Base-by-base conservation (phyloP, 2,329 filamentous ascomycete genomes). In the Penicillium sp. region DNA sequence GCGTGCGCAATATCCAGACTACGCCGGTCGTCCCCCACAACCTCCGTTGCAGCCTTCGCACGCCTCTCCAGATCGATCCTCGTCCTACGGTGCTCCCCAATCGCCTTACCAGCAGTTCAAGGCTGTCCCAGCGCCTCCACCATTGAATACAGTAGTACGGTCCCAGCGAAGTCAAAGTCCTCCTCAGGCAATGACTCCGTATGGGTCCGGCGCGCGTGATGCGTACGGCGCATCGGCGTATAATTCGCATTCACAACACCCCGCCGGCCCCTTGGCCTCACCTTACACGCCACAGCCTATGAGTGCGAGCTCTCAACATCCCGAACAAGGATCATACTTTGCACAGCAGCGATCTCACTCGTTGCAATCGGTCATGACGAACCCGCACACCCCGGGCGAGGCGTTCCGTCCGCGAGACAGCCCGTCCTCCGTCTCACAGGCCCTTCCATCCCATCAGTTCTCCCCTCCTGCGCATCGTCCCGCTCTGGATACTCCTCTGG, bases 401-500 rank as follows among this genome's bases (percentile, higher is more conserved):
- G 59, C 64, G 50, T 66, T 61, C 43, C 59, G 57, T 49, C 55
- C 58, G 29, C 63, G 61, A 52, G 68, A 70, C 49, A 69, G 62
- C 49, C 64, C 69, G 44, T 60, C 65, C 32, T 60, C 58, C 24
- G 52, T 55, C 46, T 49, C 66, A 14, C 60, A 66, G 44, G 51
- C 62, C 40, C 57, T 59, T 37, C 57, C 61, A 18, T 55, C 66
- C 26, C 67, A 69, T 46, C 63, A 64, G 29, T 64, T 65, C 42
- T 65, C 64, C 41, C 63, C 61, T 28, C 54, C 54, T 34, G 50
- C 61, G 44, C 71, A 73, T 44, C 64, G 66, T 14, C 74, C 73
- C 5, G 69, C 77, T 47, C 71, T 74, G 10, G 69, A 68, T 35
- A 77, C 75, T 11, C 75, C 75, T 20, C 62, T 77, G 36, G 74